Percentiles rank a stretch among this genome's conserved stretches.
Conservation (phyloP, 768 basidiomycete genomes). For the Trametes elegans region DNA sequence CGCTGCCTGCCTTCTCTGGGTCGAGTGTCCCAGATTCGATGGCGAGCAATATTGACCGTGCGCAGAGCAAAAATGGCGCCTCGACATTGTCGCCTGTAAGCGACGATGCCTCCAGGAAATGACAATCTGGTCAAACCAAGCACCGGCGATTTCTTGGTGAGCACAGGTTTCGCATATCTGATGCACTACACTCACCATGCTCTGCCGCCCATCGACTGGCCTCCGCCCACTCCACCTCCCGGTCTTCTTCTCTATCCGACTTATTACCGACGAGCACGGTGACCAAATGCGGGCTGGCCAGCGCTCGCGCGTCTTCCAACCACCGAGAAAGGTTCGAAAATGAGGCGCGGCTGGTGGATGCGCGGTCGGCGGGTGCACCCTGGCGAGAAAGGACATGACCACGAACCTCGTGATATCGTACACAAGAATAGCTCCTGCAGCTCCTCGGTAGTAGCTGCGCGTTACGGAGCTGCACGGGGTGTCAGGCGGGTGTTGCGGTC, state of each 20-base stretch:
- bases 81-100: constrained; percentile 91
- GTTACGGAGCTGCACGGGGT: constrained; percentile 69
- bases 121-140: constrained; percentile 70
- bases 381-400: constrained; percentile 24
- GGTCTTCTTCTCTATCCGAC: constrained; percentile 88
- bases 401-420: constrained; percentile 88
- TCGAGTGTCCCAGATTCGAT: constrained; percentile 90
- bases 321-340: constrained; percentile 83
- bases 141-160: too few relatives aligned
- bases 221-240: constrained; percentile 95
- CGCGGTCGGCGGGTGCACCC: constrained; percentile 6
- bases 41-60: constrained; percentile 82
- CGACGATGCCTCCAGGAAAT: constrained; percentile 93
- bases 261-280: constrained; percentile 94
- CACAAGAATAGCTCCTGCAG: constrained; percentile 87
- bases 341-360: constrained; percentile 72
- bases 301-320: constrained; percentile 90
- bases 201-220: constrained; percentile 95
- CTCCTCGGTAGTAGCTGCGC: constrained; percentile 93
- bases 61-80: constrained; percentile 86
- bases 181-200: constrained; percentile 57
- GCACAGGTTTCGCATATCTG: neutral
- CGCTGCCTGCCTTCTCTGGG: constrained; percentile 92
- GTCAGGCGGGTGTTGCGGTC: constrained; percentile 19
- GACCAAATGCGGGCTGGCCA: constrained; percentile 90